Percentiles rank a stretch among this genome's conserved stretches.
These are phyloP conservation scores for Polytrichum formosum DNA, from an alignment of 225 moss, liverwort and hornwort genomes.

Conservation along the genomic window DNA sequence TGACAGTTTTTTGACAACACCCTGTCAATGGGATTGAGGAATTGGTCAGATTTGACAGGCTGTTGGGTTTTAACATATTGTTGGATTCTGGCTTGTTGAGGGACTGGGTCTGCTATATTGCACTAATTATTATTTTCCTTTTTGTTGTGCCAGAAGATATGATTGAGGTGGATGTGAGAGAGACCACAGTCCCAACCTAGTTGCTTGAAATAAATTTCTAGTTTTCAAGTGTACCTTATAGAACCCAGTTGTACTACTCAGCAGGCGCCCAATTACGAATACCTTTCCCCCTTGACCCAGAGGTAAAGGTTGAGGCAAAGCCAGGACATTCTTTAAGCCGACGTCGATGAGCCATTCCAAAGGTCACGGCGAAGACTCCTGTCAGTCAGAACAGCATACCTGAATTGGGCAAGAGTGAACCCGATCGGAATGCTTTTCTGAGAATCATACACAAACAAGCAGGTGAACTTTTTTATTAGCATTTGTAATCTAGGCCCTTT, in stretches of 20 bases:
- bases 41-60: no score
- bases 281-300: neutral
- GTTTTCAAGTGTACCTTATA: neutral
- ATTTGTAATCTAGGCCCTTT: no score
- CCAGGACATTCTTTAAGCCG: no score
- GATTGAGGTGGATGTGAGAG: neutral
- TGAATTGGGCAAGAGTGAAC: slow-evolving; percentile 39
- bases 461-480: no score
- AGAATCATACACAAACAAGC: no score
- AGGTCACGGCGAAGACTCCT: slow-evolving; percentile 2
- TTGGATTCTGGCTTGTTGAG: no score
- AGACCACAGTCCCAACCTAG: neutral
- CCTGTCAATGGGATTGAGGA: neutral
- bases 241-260: neutral
- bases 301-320: no score
- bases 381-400: slow-evolving; percentile 19
- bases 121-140: neutral
- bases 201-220: neutral
- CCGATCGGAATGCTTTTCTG: slow-evolving; percentile 43
- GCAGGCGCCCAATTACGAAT: neutral
- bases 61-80: no score
- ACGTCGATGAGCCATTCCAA: neutral
- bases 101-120: no score
- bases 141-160: neutral
- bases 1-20: neutral